phyloP scores from a whole-genome alignment of 306 rosid genomes.

The Quercus berberidifolia region DNA sequence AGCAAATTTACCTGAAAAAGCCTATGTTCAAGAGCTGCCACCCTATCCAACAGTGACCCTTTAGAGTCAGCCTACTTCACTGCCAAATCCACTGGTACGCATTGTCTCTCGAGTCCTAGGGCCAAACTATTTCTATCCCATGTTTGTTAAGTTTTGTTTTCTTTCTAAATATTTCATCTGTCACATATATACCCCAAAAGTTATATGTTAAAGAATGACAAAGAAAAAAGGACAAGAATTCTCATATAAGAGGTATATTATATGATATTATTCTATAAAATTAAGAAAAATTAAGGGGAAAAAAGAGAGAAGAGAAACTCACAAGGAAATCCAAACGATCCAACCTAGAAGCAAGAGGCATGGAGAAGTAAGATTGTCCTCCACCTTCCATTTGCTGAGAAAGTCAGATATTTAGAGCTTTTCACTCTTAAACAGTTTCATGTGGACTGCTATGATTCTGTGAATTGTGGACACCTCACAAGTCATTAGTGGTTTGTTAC shows the following conservation, averaged over 20 bases:
- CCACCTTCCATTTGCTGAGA: slow-evolving; percentile 29
- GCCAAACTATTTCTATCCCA: slow-evolving; percentile 16
- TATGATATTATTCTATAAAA: too few relatives aligned
- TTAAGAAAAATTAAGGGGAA: not conserved
- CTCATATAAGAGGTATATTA: not conserved
- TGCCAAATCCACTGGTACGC: slow-evolving; percentile 40
- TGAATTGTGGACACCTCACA: slow-evolving; percentile 18
- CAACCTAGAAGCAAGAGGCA: slow-evolving; percentile 65
- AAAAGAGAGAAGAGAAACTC: not conserved
- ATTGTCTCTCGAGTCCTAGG: slow-evolving; percentile 23
- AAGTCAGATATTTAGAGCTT: not conserved
- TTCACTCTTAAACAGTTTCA: slow-evolving; percentile 21
- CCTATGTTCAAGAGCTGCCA: slow-evolving; percentile 60
- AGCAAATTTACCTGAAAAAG: slow-evolving; percentile 57
- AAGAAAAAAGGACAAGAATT: too few relatives aligned
- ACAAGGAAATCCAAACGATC: slow-evolving; percentile 73
- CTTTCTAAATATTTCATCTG: slow-evolving; percentile 73
- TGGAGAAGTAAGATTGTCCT: slow-evolving; percentile 31
- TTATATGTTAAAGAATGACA: not conserved
- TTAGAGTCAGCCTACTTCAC: slow-evolving; percentile 47
- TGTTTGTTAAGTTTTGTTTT: slow-evolving; percentile 32
- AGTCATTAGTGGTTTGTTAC: slow-evolving; percentile 44
- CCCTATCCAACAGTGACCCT: slow-evolving; percentile 72
- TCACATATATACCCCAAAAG: not conserved
- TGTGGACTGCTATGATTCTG: slow-evolving; percentile 26